phyloP scores from a whole-genome alignment of 164 flowering plant genomes.

The Dillenia suffruticosa region DNA sequence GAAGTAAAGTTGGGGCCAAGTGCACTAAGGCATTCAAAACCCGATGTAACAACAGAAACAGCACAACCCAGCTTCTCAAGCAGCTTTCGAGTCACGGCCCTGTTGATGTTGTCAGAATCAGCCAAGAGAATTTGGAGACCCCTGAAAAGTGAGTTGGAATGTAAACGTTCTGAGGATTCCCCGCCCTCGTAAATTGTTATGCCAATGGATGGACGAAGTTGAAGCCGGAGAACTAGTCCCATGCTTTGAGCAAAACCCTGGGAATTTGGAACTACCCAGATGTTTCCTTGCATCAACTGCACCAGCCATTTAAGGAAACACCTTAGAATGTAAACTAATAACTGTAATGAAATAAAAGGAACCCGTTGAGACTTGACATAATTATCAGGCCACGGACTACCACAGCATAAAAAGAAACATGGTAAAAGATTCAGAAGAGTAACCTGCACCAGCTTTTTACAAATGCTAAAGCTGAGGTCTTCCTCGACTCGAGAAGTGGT shows the following conservation, averaged over 20 bases:
- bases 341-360: not conserved
- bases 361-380: no score
- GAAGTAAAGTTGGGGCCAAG: constrained; percentile 40
- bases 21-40: constrained; percentile 70
- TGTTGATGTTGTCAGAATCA: constrained; percentile 61
- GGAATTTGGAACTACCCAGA: constrained; percentile 65
- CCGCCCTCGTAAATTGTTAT: constrained; percentile 31
- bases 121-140: constrained; percentile 71
- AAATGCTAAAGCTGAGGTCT: constrained; percentile 66
- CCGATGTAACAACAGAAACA: constrained; percentile 74
- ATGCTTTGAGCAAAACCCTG: constrained; percentile 62
- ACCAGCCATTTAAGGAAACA: constrained; percentile 4
- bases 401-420: not conserved
- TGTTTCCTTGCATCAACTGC: constrained; percentile 96
- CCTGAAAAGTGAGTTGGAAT: constrained; percentile 53
- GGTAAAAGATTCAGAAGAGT: not conserved
- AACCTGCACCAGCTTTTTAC: constrained; percentile 87
- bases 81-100: constrained; percentile 72
- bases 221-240: constrained; percentile 69
- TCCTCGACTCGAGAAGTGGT: constrained; percentile 37
- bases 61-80: constrained; percentile 86
- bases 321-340: no score
- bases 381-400: no score
- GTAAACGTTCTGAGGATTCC: constrained; percentile 41
- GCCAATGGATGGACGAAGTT: constrained; percentile 37